Evolutionary conservation across 164 flowering plant genomes (phyloP).

Genomic region (Cinnamomum micranthum): DNA sequence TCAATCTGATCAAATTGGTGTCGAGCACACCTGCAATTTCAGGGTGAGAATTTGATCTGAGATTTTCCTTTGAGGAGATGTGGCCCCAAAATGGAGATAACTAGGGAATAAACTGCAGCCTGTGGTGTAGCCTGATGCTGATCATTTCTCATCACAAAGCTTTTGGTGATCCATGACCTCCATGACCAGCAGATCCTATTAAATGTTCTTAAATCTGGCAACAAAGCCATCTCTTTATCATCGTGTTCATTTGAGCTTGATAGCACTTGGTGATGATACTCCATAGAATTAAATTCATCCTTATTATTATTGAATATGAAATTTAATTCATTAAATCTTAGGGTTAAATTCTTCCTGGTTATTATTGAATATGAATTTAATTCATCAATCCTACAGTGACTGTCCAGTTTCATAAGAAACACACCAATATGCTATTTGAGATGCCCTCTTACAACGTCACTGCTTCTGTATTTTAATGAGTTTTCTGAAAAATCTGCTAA

Average conservation of each 20-base stretch:
- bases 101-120: not conserved
- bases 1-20: no score
- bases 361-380: no score
- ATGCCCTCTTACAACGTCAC: no score
- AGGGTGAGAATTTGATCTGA: not conserved
- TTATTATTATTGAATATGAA: no score
- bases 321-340: no score
- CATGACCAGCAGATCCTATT: slow-evolving; percentile 1
- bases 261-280: not conserved
- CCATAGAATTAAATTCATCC: not conserved
- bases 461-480: no score
- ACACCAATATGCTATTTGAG: no score
- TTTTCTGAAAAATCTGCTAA: no score
- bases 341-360: not conserved
- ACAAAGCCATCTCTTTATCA: not conserved
- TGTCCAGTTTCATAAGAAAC: no score
- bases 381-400: no score
- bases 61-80: not conserved
- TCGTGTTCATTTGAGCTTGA: not conserved
- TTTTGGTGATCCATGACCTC: not conserved
- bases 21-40: no score
- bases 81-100: not conserved
- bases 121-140: not conserved
- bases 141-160: not conserved
- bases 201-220: not conserved